Percentiles rank a stretch among this genome's conserved stretches.
phyloP scores from a whole-genome alignment of 2,329 filamentous ascomycete genomes.

The Botrytis aclada region DNA sequence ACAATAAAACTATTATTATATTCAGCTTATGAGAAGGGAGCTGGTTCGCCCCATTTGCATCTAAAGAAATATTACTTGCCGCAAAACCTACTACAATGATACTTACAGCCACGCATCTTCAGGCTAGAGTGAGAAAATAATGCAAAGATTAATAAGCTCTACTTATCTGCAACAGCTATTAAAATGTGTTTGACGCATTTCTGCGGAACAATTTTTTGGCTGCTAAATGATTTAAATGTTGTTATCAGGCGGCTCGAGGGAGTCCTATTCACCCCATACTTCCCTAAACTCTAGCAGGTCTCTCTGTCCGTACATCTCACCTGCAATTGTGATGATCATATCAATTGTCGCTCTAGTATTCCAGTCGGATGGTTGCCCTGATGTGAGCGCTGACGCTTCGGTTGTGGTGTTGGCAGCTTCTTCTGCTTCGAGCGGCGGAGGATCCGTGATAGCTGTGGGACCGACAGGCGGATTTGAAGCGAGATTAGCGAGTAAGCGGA shows the following conservation, averaged over 20 bases:
- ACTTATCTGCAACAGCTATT: background rate
- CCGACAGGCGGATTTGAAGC: background rate
- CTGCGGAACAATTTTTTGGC: background rate
- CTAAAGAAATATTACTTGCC: slow-evolving; percentile 5
- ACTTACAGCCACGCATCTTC: slow-evolving; percentile 4
- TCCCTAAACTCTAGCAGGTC: slow-evolving; percentile 77
- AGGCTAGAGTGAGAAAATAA: background rate
- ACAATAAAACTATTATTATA: background rate
- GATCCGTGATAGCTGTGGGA: background rate
- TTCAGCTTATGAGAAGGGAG: background rate
- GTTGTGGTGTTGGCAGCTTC: background rate
- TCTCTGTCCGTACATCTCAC: slow-evolving; percentile 84
- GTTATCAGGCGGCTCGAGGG: background rate
- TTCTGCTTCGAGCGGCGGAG: background rate
- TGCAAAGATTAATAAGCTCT: background rate
- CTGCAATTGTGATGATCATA: slow-evolving; percentile 86
- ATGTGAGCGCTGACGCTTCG: background rate
- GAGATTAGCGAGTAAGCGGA: slow-evolving; percentile 4
- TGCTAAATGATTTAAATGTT: background rate
- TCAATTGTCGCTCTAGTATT: slow-evolving; percentile 67
- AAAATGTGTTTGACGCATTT: background rate
- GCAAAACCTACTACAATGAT: background rate
- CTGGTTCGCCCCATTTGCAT: background rate
- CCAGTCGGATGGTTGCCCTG: slow-evolving; percentile 34
- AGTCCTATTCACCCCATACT: slow-evolving; percentile 40